These are phyloP conservation scores for Diddensiella caesifluorescens DNA, from an alignment of 805 yeast genomes.

Conservation along the genomic window DNA sequence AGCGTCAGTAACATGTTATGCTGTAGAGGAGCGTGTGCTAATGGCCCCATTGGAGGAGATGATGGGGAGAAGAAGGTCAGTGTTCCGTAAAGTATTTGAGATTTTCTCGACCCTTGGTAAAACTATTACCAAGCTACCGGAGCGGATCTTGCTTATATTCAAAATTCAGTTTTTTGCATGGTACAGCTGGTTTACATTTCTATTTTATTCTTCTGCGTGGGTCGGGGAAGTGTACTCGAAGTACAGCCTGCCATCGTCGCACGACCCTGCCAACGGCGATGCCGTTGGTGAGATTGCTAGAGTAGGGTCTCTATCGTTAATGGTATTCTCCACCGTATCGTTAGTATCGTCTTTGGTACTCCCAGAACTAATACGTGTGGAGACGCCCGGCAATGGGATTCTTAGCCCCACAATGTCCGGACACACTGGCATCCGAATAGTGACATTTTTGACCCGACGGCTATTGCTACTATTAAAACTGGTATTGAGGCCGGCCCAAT, in stretches of 20 bases:
- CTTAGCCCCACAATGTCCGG: not conserved
- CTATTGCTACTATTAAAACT: not conserved
- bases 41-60: constrained; percentile 8
- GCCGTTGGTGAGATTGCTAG: constrained; percentile 30
- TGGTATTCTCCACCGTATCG: constrained; percentile 44
- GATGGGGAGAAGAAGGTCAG: not conserved
- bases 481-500: constrained; percentile 3
- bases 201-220: constrained; percentile 61
- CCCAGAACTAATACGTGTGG: constrained; percentile 17
- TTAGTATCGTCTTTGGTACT: constrained; percentile 31
- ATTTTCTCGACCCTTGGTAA: constrained; percentile 12
- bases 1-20: constrained; percentile 38
- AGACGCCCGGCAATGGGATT: not conserved
- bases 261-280: constrained; percentile 25
- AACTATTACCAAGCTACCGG: constrained; percentile 36
- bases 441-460: constrained; percentile 4
- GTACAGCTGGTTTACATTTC: constrained; percentile 64
- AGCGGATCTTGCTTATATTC: constrained; percentile 47
- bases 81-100: constrained; percentile 1
- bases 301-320: constrained; percentile 32
- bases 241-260: constrained; percentile 16
- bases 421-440: not conserved
- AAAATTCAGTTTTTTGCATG: constrained; percentile 59
- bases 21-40: constrained; percentile 48
- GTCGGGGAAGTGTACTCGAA: constrained; percentile 55